Base-by-base conservation (phyloP, 1,139 yeast genomes). In the Arxiozyma bovina region DNA sequence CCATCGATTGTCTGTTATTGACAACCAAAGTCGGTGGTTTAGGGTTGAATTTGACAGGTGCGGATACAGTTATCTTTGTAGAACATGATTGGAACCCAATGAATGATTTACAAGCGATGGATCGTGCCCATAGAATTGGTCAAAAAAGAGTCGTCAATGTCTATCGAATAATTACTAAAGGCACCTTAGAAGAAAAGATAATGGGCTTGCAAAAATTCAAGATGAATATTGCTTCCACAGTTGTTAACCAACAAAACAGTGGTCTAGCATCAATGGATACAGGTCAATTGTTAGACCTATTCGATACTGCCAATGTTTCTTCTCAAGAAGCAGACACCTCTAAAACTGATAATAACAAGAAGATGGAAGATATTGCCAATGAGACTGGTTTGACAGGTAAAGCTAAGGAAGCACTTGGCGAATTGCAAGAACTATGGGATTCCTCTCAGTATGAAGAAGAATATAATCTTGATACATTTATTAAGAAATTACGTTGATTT, bases 41-140 rank as follows among this genome's bases (percentile, higher is more conserved):
- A 57, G 99, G 99, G 15, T 81, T 94, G 66, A 94, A 94, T 68
- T 77, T 94, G 69, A 94, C 99, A 0, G 99, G 99, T 59, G 99
- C 99, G 0, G 99, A 94, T 68, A 94, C 99, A 0, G 99, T 94
- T 52, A 93, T 94, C 17, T 94, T 94, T 73, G 96, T 94, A 44
- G 99, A 94, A 67, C 99, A 94, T 67, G 99, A 94, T 71, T 94
- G 99, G 99, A 94, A 94, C 69, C 99, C 99, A 25, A 94, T 94
- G 99, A 93, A 90, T 67, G 99, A 94, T 74, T 76, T 94, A 57
- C 99, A 94, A 70, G 99, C 99, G 0, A 94, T 94, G 99, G 99
- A 94, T 69, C 79, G 99, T 66, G 99, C 99, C 0, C 99, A 94
- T 71, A 80, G 99, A 70, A 82, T 94, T 61, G 99, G 99, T 4